phyloP scores from a whole-genome alignment of 257 asterid species.

The Linderniella brevidens region DNA sequence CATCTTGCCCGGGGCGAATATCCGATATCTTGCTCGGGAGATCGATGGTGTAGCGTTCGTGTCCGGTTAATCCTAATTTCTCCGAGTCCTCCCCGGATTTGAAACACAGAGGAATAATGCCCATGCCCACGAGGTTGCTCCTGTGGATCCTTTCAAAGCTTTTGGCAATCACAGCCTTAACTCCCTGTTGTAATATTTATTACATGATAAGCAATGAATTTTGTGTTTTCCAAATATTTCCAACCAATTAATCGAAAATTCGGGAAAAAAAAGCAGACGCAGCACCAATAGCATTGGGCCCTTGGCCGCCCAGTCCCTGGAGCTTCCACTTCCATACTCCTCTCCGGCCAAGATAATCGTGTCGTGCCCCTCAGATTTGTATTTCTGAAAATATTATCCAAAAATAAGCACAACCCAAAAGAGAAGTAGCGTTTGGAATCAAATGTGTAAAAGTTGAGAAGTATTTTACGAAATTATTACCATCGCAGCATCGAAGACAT shows the following conservation, averaged over 20 bases:
- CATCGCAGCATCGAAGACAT: conserved; percentile 84
- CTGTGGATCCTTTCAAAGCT: conserved; percentile 94
- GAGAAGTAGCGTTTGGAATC: too few species aligned
- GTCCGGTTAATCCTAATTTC: conserved; percentile 76
- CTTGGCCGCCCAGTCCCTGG: conserved; percentile 99
- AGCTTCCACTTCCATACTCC: conserved; percentile 97
- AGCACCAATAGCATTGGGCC: conserved; percentile 90
- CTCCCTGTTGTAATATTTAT: conserved; percentile 36
- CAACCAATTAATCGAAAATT: not conserved
- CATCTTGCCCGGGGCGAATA: conserved; percentile 87
- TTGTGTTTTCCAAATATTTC: not conserved
- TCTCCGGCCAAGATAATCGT: conserved; percentile 95
- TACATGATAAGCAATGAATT: not conserved
- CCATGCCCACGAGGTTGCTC: conserved; percentile 95
- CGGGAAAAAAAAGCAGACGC: conserved; percentile 5
- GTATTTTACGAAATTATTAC: conserved; percentile 16
- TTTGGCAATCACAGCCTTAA: conserved; percentile 90
- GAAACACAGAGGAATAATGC: conserved; percentile 82
- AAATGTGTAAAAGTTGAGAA: not conserved
- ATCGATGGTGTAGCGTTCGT: conserved; percentile 73
- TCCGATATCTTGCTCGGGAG: conserved; percentile 66
- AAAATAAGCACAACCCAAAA: too few species aligned
- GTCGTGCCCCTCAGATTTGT: conserved; percentile 66
- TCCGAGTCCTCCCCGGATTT: conserved; percentile 96
- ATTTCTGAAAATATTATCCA: conserved; percentile 29